These are phyloP conservation scores for Platanus orientalis DNA, from an alignment of 164 flowering plant genomes.

Conservation along the genomic window DNA sequence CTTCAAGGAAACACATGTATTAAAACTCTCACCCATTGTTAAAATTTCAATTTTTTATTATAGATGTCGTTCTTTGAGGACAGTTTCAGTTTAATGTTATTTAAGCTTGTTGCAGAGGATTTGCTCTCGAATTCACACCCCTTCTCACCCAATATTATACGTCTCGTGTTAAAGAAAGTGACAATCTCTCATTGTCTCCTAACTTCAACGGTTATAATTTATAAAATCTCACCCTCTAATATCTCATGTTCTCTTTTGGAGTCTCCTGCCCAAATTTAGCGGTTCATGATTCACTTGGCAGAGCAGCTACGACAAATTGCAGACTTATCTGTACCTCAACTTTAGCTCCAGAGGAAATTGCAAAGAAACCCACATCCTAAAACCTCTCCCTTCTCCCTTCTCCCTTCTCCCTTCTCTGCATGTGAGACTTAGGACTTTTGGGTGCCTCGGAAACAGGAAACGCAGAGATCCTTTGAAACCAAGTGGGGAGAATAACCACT, in stretches of 20 bases:
- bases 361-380: not conserved
- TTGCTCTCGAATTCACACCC: no score
- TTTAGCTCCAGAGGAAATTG: not conserved
- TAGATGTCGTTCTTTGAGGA: no score
- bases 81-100: no score
- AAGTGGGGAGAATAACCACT: constrained; percentile 3
- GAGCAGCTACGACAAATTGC: constrained; percentile 2
- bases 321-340: not conserved
- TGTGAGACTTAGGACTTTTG: constrained; percentile 10
- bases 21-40: no score
- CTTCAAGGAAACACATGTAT: no score
- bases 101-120: no score
- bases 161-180: not conserved
- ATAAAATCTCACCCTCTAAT: not conserved
- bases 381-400: constrained; percentile 12
- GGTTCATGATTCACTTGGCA: not conserved
- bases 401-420: constrained; percentile 5
- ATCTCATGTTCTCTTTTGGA: not conserved
- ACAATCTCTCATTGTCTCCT: not conserved
- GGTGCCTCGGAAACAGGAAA: constrained; percentile 9
- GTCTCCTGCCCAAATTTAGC: not conserved
- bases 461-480: constrained; percentile 9
- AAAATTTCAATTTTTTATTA: no score
- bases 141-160: no score
- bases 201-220: not conserved